These are phyloP conservation scores for Sabuloglossum arenarium DNA, from an alignment of 495 filamentous ascomycete genomes.

Conservation along the genomic window DNA sequence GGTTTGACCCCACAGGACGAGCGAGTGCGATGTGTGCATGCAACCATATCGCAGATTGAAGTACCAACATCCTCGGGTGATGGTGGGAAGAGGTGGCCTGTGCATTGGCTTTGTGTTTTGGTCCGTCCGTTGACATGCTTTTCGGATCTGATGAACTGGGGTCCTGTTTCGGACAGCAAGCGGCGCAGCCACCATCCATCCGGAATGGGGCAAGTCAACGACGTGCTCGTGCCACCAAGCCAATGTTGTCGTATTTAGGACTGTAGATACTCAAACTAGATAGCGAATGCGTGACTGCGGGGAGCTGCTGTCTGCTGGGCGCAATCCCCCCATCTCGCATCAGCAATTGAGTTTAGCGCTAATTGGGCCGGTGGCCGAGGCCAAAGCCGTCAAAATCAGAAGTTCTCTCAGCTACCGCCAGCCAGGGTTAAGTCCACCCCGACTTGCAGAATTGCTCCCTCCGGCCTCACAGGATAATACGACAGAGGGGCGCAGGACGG, in stretches of 20 bases:
- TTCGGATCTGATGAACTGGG: neutral
- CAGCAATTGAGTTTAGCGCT: neutral
- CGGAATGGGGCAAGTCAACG: neutral
- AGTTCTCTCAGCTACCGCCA: neutral
- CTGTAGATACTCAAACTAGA: neutral
- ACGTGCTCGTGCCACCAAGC: neutral
- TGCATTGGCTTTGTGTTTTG: neutral
- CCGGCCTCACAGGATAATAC: too few species aligned
- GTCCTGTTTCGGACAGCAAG: neutral
- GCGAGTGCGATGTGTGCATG: too few species aligned
- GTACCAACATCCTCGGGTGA: neutral
- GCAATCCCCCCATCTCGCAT: neutral
- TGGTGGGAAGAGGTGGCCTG: neutral
- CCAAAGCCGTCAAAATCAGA: too few species aligned
- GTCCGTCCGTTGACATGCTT: neutral
- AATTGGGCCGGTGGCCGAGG: neutral
- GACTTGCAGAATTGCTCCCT: neutral
- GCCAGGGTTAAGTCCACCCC: neutral
- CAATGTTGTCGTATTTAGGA: neutral
- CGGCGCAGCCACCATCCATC: neutral
- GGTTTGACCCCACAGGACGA: neutral
- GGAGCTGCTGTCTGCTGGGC: neutral
- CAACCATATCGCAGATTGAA: too few species aligned
- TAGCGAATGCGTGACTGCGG: neutral
- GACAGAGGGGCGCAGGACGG: neutral